Evolutionary conservation across 2,329 filamentous ascomycete genomes (phyloP), one percentile per base, ranked within the genome.

Genomic region (Cucurbitaria berberidis): DNA sequence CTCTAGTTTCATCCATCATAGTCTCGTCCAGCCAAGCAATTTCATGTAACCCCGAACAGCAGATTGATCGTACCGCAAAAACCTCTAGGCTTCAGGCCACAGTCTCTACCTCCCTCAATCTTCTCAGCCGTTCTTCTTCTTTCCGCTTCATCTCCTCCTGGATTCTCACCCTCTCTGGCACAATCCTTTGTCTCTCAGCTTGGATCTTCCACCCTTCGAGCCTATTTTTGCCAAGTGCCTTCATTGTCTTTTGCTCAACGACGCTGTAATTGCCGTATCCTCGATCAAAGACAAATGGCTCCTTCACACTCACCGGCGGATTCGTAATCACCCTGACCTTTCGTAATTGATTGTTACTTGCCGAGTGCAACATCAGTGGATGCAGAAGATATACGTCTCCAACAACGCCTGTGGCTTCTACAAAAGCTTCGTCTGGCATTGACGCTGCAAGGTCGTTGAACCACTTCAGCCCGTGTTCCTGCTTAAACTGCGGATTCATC

Each of bases 341-440:
- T 18, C 82, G 70, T 22, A 81, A 55, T 46, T 76, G 74, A 60
- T 84, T 84, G 45, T 77, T 77, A 5, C 77, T 80, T 6, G 82
- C 80, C 34, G 78, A 80, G 67, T 87, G 84, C 70, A 86, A 67
- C 82, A 86, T 86, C 16, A 86, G 70, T 36, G 84, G 84, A 66
- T 87, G 84, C 66, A 86, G 63, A 15, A 87, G 70, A 58, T 81
- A 86, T 13, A 86, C 81, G 54, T 86, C 84, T 8, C 84, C 84
- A 0, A 80, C 76, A 1, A 76, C 63, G 1, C 84, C 84, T 2
- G 77, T 80, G 0, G 79, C 82, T 71, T 86, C 84, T 36, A 84
- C 78, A 63, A 86, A 84, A 3, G 76, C 72, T 9, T 70, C 62
- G 42, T 78, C 64, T 3, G 63, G 64, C 62, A 73, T 70, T 16